Evolutionary conservation across 1,284 basidiomycete genomes (phyloP).

Genomic region (Cryptococcus sp.): DNA sequence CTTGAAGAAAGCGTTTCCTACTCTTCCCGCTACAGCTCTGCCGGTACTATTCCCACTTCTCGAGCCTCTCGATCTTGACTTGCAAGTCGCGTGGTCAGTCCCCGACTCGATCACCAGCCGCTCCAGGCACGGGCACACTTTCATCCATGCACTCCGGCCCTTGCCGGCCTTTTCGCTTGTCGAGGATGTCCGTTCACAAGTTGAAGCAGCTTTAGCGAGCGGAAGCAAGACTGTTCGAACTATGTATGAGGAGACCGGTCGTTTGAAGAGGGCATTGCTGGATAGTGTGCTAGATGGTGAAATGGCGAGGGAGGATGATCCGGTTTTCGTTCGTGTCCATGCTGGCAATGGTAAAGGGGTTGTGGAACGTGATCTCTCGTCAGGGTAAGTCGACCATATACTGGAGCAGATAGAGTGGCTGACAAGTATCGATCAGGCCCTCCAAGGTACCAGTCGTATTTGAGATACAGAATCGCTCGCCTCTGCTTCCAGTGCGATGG

Average conservation of each 20-base stretch:
- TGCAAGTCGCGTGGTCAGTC: constrained; percentile 73
- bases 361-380: constrained; percentile 64
- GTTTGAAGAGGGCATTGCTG: constrained; percentile 67
- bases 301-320: constrained; percentile 76
- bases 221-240: constrained; percentile 65
- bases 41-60: constrained; percentile 74
- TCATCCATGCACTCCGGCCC: constrained; percentile 62
- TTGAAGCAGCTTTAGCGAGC: constrained; percentile 62
- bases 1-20: constrained; percentile 58
- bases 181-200: constrained; percentile 62
- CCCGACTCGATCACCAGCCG: constrained; percentile 52
- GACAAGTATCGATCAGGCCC: constrained; percentile 1
- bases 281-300: constrained; percentile 67
- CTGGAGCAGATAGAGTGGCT: neutral
- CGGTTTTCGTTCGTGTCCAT: constrained; percentile 55
- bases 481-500: constrained; percentile 32
- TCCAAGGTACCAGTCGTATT: constrained; percentile 60
- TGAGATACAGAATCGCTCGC: constrained; percentile 62
- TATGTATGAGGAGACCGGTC: constrained; percentile 84
- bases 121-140: constrained; percentile 63
- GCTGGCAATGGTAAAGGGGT: constrained; percentile 48
- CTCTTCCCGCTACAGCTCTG: constrained; percentile 62
- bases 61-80: constrained; percentile 68
- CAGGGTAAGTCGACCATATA: constrained; percentile 60
- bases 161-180: constrained; percentile 64